Base-by-base conservation (phyloP, 768 basidiomycete species). In the Phlebiopsis flavidoalba region DNA sequence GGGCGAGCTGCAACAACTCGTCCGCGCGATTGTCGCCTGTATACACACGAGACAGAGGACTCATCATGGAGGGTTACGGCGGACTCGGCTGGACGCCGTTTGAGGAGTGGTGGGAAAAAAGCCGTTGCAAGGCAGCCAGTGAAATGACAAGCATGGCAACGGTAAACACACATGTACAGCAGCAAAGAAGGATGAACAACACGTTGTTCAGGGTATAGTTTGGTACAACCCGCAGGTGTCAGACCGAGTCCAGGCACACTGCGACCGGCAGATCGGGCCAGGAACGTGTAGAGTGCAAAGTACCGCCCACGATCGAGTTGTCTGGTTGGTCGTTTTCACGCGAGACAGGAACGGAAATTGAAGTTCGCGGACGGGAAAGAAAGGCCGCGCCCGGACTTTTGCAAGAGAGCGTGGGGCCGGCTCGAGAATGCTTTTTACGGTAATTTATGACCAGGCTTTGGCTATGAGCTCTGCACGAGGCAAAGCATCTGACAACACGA, bases 51-150 rank as follows among this genome's bases (percentile, higher is more conserved):
- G 68, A 89, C 93, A n/a, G 85, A 88, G 58, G 79, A 80, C 55
- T 71, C n/a, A n/a, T 97, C 51, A 64, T 72, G 24, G 75, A 68
- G 1, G 66, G 70, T 1, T 74, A 75, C 45, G 76, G 79, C n/a
- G 84, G 84, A 0, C 75, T 91, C 43, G 83, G 79, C 5, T 79
- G 85, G 55, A 81, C 81, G 3, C 73, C 83, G 24, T 97, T 98
- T 69, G 90, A 88, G 69, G 83, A 87, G 63, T 96, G 95, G 93
- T 97, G 93, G 93, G 73, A 73, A 17, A 73, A 17, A 78, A 69
- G 15, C 75, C 85, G 65, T 67, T 89, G 65, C 68, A 58, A 24
- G 15, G 15, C 19, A 50, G 36, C 43, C 60, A 58, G 35, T 63
- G 55, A 62, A 58, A 14, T n/a, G 7, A n/a, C 7, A 12, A 19